Base-by-base conservation (phyloP, 2,329 filamentous ascomycete species). In the Fusarium fujikuroi region DNA sequence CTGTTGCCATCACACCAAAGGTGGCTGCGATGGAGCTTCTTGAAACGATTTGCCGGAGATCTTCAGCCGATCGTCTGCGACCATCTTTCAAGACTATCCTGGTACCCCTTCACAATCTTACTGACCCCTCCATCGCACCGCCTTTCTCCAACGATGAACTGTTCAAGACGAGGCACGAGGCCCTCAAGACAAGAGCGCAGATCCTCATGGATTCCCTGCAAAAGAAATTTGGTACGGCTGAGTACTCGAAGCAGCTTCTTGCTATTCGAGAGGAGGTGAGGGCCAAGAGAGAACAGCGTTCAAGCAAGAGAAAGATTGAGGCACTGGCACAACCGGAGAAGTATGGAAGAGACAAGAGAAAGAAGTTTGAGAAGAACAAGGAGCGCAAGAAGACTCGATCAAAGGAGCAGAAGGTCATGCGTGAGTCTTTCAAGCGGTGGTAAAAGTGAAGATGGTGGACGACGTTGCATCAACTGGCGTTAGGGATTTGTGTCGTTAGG, bases 241-340 rank as follows among this genome's bases (percentile, higher is more conserved):
- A 90, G 70, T 99, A 95, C 83, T 91, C 95, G n/a, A 86, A 87
- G 61, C 87, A 92, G 50, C 86, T 98, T 78, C 82, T 93, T 43
- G 88, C 88, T 44, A 93, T 97, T 11, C 90, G 94, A 68, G 91
- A 92, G 59, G 88, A 87, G 21, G 91, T 96, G n/a, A 89, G 89
- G 78, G 87, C 88, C 73, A 90, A 92, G 77, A 87, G 96, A 74
- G 90, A 94, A 79, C 89, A 91, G 77, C 86, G 97, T 73, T 90
- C 92, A 60, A 90, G 88, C 72, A 99, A 99, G 89, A 89, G 96
- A 78, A 93, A 94, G 83, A 93, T 98, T 73, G 95, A 97, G 80
- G 93, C 93, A 16, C 91, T 99, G 30, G 89, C 89, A 56, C 90
- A 92, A 78, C 96, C 96, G 3, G 95, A 96, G 83, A 92, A 87